These are phyloP conservation scores for Penicillium manginii DNA, from an alignment of 495 filamentous ascomycete species.

Conservation along the genomic window DNA sequence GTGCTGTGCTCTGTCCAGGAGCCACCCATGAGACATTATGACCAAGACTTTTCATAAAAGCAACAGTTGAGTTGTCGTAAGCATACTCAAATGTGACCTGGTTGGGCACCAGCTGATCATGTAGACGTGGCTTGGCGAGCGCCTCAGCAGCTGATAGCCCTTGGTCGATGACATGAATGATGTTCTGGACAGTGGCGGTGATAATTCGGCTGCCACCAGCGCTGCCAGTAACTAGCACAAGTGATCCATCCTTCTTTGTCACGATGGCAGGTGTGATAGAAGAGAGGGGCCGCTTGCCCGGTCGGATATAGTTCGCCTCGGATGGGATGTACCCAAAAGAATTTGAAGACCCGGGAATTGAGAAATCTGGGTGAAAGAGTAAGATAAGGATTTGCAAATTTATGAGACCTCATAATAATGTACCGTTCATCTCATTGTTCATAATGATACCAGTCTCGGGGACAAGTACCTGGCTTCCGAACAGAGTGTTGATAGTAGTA, in stretches of 20 bases:
- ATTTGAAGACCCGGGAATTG: conserved; percentile 74
- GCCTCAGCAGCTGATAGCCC: conserved; percentile 60
- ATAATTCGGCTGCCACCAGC: conserved; percentile 91
- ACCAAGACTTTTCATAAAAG: conserved; percentile 62
- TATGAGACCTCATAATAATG: neutral
- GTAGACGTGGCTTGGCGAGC: conserved; percentile 68
- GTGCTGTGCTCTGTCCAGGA: conserved; percentile 67
- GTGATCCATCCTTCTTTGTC: conserved; percentile 63
- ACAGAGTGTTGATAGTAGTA: conserved; percentile 83
- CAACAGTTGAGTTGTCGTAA: conserved; percentile 68
- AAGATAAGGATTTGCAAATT: neutral
- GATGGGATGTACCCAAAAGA: conserved; percentile 82
- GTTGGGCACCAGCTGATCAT: conserved; percentile 83
- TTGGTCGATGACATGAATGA: conserved; percentile 73
- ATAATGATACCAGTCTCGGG: conserved; percentile 84
- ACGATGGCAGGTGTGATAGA: conserved; percentile 80
- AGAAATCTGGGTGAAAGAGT: conserved; percentile 55
- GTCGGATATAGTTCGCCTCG: conserved; percentile 77
- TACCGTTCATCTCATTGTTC: conserved; percentile 94
- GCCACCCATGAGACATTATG: conserved; percentile 78
- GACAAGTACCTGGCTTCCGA: conserved; percentile 76
- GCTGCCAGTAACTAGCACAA: conserved; percentile 74
- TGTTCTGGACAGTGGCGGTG: conserved; percentile 76
- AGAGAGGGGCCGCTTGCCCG: conserved; percentile 79
- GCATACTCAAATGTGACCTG: conserved; percentile 69